Percentiles rank a stretch among this genome's conserved stretches.
phyloP scores from a whole-genome alignment of 768 basidiomycete species.

The Suillus americanus region DNA sequence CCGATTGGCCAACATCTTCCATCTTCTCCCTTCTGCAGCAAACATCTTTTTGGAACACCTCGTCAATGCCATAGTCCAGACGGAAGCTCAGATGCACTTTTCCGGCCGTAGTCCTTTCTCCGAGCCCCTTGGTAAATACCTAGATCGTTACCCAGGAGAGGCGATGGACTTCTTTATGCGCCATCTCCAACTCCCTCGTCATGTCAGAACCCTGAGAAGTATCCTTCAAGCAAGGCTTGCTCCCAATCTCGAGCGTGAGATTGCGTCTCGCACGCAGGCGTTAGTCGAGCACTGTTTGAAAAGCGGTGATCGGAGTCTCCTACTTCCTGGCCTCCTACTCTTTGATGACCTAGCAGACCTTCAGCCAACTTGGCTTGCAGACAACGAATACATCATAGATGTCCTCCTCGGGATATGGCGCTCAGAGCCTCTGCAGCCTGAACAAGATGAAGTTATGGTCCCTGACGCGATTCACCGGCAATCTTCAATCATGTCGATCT shows the following conservation, averaged over 20 bases:
- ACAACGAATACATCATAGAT: slow-evolving; percentile 66
- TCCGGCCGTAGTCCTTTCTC: slow-evolving; percentile 91
- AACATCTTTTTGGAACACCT: slow-evolving; percentile 88
- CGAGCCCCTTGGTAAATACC: slow-evolving; percentile 84
- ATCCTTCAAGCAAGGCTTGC: slow-evolving; percentile 81
- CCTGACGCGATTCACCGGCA: slow-evolving; percentile 60
- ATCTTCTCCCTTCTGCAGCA: slow-evolving; percentile 90
- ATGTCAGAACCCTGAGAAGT: slow-evolving; percentile 81
- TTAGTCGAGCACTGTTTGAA: slow-evolving; percentile 54
- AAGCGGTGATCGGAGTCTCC: slow-evolving; percentile 46
- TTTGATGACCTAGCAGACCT: slow-evolving; percentile 73
- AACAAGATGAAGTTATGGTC: slow-evolving; percentile 41
- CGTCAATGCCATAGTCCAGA: slow-evolving; percentile 86
- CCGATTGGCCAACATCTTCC: slow-evolving; percentile 95
- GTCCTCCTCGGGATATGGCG: slow-evolving; percentile 75
- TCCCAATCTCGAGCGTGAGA: slow-evolving; percentile 67
- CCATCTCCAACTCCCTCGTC: slow-evolving; percentile 73
- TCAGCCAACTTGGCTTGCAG: slow-evolving; percentile 69
- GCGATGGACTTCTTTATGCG: slow-evolving; percentile 83
- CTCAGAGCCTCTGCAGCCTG: slow-evolving; percentile 43
- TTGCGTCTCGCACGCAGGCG: slow-evolving; percentile 55
- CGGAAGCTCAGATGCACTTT: slow-evolving; percentile 89
- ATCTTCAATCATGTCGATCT: slow-evolving; percentile 70
- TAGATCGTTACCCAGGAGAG: slow-evolving; percentile 86
- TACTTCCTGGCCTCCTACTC: slow-evolving; percentile 72